Base-by-base conservation (phyloP, 2,329 filamentous ascomycete species). In the Ceratocystis cubensis region DNA sequence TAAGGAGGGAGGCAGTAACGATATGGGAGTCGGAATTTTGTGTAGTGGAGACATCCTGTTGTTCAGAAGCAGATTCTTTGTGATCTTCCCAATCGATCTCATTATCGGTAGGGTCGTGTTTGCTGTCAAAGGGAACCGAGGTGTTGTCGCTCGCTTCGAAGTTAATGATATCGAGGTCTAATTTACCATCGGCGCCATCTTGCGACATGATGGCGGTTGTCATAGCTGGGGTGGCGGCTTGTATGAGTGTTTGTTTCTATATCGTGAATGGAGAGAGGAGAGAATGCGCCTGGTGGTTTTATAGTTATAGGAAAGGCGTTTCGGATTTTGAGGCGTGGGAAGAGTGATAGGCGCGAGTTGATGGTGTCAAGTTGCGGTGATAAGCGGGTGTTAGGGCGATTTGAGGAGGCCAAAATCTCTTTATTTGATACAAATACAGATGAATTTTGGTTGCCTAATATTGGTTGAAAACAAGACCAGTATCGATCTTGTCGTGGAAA, bases 81-180 rank as follows among this genome's bases (percentile, higher is more conserved):
- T 56, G 45, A 37, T 68, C 66, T n/a, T 68, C 66, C 66, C 66
- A 68, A 45, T 68, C 66, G 25, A 68, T 68, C 50, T 68, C 66
- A 41, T 68, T 68, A 15, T 68, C 66, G 3, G 61, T 46, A 5
- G 17, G 17, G 15, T 65, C 64, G 41, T 59, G n/a, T 22, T 45
- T 59, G 15, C 61, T 33, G 44, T 57, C 28, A n/a, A 41, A 62
- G 10, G 61, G 20, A 8, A 53, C 45, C 22, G 66, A 20, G 13
- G 33, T 50, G 17, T 45, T 59, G 56, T 71, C 76, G 64, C 73
- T 68, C 20, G 53, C 75, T 37, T 77, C 76, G 50, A 76, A 77
- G 66, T 75, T 73, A 63, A 77, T 75, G 28, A 76, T 69, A 66
- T 77, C 76, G 15, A 76, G 73, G 48, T 75, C 73, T 6, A 69